phyloP scores from a whole-genome alignment of 1,284 basidiomycete species.

The Xerocomus cyaneibrunnescens region DNA sequence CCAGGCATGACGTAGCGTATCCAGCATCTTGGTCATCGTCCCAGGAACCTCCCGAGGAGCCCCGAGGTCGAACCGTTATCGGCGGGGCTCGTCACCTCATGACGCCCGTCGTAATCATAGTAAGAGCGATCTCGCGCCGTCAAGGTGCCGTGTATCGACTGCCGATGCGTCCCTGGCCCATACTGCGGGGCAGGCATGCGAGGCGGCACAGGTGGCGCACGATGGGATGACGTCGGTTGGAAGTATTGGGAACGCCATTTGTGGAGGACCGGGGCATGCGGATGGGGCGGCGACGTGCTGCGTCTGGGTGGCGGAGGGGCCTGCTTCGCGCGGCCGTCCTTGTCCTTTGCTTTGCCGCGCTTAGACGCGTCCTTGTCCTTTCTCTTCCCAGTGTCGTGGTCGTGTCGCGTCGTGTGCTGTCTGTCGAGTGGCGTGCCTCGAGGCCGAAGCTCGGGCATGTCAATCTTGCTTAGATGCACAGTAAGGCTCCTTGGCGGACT shows the following conservation, averaged over 20 bases:
- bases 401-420: not conserved
- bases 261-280: not conserved
- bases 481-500: constrained; percentile 63
- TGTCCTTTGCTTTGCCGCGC: constrained; percentile 18
- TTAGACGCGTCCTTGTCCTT: constrained; percentile 15
- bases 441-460: constrained; percentile 77
- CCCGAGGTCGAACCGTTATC: constrained; percentile 9
- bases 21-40: constrained; percentile 17
- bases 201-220: constrained; percentile 4
- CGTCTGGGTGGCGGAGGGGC: not conserved
- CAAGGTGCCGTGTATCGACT: constrained; percentile 20
- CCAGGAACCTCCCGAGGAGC: constrained; percentile 23
- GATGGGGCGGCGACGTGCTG: constrained; percentile 3
- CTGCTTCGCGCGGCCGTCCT: not conserved
- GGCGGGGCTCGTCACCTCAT: not conserved
- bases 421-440: constrained; percentile 18
- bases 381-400: constrained; percentile 18
- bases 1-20: not conserved
- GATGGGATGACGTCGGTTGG: not conserved
- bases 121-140: not conserved
- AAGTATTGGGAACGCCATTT: constrained; percentile 17
- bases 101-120: not conserved
- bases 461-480: constrained; percentile 78
- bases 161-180: constrained; percentile 8
- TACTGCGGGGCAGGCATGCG: constrained; percentile 6